phyloP scores from a whole-genome alignment of 2,329 filamentous ascomycete genomes.

The Gnomoniopsis smithogilvyi region DNA sequence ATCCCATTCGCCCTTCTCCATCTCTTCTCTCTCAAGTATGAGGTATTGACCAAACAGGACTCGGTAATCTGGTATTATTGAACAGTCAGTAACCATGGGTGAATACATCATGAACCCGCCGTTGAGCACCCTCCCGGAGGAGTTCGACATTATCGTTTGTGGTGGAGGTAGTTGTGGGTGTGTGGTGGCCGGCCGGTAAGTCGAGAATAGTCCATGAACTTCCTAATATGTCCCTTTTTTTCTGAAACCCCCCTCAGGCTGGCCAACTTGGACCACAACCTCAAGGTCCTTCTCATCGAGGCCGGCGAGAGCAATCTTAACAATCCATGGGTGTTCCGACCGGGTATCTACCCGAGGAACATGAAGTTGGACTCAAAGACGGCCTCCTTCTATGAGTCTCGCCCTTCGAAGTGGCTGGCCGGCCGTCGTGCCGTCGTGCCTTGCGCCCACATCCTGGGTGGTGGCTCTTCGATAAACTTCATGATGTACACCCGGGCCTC shows the following conservation, averaged over 20 bases:
- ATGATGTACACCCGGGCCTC: conserved; percentile 76
- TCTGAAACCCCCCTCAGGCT: conserved; percentile 40
- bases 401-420: conserved; percentile 68
- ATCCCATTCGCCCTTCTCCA: not conserved
- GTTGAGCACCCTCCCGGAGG: conserved; percentile 55
- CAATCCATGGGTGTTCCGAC: conserved; percentile 74
- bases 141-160: conserved; percentile 78
- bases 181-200: conserved; percentile 54
- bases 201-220: conserved; percentile 8
- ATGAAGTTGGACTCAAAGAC: conserved; percentile 80
- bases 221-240: not conserved
- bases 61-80: not conserved
- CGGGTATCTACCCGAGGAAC: conserved; percentile 73
- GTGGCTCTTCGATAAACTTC: conserved; percentile 74
- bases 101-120: conserved; percentile 12
- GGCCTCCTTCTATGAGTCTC: conserved; percentile 76
- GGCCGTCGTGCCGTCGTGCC: conserved; percentile 73
- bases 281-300: conserved; percentile 67
- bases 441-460: conserved; percentile 68
- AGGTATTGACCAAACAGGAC: not conserved
- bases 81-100: conserved; percentile 8
- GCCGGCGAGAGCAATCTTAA: conserved; percentile 72
- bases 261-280: conserved; percentile 73
- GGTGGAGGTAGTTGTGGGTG: conserved; percentile 68
- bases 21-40: not conserved